Evolutionary conservation across 441 rosid genomes (phyloP).

Genomic region (Gossypium davidsonii): DNA sequence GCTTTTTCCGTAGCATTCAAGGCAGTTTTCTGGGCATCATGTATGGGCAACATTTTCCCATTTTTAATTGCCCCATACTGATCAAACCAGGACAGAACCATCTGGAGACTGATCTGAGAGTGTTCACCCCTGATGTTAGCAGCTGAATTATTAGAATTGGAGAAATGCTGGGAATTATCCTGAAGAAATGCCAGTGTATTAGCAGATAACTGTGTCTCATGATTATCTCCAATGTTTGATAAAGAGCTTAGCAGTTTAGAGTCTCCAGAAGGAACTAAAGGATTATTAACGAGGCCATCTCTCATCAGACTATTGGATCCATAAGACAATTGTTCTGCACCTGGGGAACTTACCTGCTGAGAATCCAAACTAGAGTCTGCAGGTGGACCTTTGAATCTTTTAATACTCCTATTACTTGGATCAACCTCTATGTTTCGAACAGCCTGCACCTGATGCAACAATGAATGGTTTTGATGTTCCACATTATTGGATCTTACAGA

Average conservation of each 20-base stretch:
- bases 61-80: slow-evolving; percentile 60
- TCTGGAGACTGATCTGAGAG: slow-evolving; percentile 55
- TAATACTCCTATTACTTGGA: slow-evolving; percentile 38
- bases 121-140: slow-evolving; percentile 31
- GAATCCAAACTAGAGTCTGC: slow-evolving; percentile 27
- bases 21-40: slow-evolving; percentile 36
- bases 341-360: slow-evolving; percentile 22
- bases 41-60: slow-evolving; percentile 44
- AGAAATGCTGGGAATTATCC: slow-evolving; percentile 31
- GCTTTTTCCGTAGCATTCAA: slow-evolving; percentile 36
- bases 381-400: slow-evolving; percentile 37
- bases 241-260: slow-evolving; percentile 33
- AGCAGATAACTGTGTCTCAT: slow-evolving; percentile 24
- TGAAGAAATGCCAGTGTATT: slow-evolving; percentile 26
- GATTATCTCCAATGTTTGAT: slow-evolving; percentile 28
- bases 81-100: slow-evolving; percentile 77
- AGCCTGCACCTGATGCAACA: slow-evolving; percentile 41
- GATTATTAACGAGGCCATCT: slow-evolving; percentile 18
- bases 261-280: slow-evolving; percentile 34
- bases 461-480: slow-evolving; percentile 36
- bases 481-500: slow-evolving; percentile 37
- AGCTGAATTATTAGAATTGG: slow-evolving; percentile 27
- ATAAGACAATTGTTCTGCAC: slow-evolving; percentile 24
- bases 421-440: slow-evolving; percentile 41
- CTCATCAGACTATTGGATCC: slow-evolving; percentile 25